phyloP scores from a whole-genome alignment of 345 rosid species.

The Acer saccharum region DNA sequence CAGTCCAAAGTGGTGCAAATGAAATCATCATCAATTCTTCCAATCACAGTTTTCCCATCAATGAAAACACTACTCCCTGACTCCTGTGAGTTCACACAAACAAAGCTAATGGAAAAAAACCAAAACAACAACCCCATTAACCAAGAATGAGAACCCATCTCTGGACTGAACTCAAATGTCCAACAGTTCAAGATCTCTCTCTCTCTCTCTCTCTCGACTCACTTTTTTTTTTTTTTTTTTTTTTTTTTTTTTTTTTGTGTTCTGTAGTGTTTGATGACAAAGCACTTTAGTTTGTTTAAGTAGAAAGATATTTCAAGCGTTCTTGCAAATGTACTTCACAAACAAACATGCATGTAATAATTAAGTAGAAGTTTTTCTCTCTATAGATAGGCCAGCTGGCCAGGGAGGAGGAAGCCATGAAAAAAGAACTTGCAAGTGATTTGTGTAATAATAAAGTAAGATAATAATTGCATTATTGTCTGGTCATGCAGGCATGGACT shows the following conservation, averaged over 20 bases:
- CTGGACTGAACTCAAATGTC: constrained; percentile 8
- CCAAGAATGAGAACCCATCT: constrained; percentile 42
- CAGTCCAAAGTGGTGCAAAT: constrained; percentile 95
- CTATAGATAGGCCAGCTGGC: not conserved
- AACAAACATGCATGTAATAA: too few relatives aligned
- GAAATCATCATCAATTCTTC: constrained; percentile 74
- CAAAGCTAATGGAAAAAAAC: constrained; percentile 26
- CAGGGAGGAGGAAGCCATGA: constrained; percentile 9
- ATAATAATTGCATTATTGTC: too few relatives aligned
- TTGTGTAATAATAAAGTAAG: too few relatives aligned
- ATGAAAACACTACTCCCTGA: constrained; percentile 52
- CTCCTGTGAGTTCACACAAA: constrained; percentile 29
- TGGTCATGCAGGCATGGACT: too few relatives aligned
- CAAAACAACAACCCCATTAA: constrained; percentile 34
- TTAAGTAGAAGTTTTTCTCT: not conserved
- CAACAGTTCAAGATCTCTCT: constrained; percentile 5
- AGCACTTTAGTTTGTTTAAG: too few relatives aligned
- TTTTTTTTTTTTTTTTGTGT: too few relatives aligned
- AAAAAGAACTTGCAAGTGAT: not conserved
- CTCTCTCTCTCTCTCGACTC: not conserved
- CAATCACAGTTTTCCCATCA: constrained; percentile 61
- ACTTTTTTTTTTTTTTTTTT: too few relatives aligned
- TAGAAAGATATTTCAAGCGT: too few relatives aligned
- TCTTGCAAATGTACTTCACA: too few relatives aligned
- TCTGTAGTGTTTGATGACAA: too few relatives aligned